Conservation (phyloP, 1,284 basidiomycete genomes). For the Athelia sp. region DNA sequence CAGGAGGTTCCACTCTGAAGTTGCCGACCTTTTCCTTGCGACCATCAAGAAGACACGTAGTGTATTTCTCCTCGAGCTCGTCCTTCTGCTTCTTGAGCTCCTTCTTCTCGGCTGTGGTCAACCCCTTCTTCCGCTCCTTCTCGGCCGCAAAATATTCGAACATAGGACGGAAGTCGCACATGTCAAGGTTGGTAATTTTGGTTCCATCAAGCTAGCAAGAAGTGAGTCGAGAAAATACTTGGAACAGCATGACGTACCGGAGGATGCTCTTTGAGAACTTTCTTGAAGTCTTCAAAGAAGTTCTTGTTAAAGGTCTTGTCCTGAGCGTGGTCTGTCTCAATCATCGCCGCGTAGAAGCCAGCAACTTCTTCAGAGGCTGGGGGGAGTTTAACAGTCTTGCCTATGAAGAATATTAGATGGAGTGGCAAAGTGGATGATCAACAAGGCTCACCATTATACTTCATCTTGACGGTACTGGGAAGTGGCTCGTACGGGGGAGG, state of each 20-base stretch:
- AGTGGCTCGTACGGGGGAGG: slow-evolving; percentile 91
- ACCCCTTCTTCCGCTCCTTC: slow-evolving; percentile 88
- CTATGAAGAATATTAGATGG: slow-evolving; percentile 35
- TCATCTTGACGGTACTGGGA: slow-evolving; percentile 87
- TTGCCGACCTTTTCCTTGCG: slow-evolving; percentile 98
- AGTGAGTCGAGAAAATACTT: slow-evolving; percentile 6
- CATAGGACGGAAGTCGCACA: slow-evolving; percentile 95
- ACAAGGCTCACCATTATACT: slow-evolving; percentile 74
- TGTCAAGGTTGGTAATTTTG: slow-evolving; percentile 74
- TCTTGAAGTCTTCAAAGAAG: slow-evolving; percentile 92
- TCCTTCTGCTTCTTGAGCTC: slow-evolving; percentile 83
- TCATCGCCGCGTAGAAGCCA: slow-evolving; percentile 90
- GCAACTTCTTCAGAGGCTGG: slow-evolving; percentile 94
- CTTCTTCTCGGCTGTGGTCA: slow-evolving; percentile 87
- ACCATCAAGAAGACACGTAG: slow-evolving; percentile 85
- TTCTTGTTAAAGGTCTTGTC: slow-evolving; percentile 91
- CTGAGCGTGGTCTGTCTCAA: slow-evolving; percentile 91
- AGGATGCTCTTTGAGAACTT: slow-evolving; percentile 75
- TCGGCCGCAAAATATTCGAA: slow-evolving; percentile 90
- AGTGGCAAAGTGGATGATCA: slow-evolving; percentile 13
- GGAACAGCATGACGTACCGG: slow-evolving; percentile 55
- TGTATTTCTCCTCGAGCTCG: slow-evolving; percentile 80
- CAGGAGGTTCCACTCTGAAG: slow-evolving; percentile 97
- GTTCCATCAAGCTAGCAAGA: slow-evolving; percentile 57
- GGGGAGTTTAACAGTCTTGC: slow-evolving; percentile 75